Evolutionary conservation across 352 stramenopile species (phyloP).

Genomic region (Saprolegnia parasitica): DNA sequence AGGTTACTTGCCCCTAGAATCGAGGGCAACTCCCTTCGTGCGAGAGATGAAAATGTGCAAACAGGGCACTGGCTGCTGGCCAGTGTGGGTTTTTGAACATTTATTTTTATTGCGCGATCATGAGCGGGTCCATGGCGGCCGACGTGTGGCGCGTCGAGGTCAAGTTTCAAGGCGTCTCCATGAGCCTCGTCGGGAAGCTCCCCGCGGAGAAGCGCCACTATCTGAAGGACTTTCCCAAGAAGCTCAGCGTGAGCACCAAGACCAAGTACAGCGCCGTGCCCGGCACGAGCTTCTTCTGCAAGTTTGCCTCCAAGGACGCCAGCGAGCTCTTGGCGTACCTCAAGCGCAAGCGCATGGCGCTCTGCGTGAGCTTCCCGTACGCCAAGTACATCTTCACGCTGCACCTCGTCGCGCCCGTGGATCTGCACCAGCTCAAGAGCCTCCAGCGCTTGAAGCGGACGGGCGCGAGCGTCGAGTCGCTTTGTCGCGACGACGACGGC

Average conservation of each 20-base stretch:
- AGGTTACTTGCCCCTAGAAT: too few relatives aligned
- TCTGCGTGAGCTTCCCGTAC: constrained; percentile 77
- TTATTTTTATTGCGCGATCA: background rate
- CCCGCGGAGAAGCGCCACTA: constrained; percentile 76
- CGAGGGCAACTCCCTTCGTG: too few relatives aligned
- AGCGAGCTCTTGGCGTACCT: constrained; percentile 86
- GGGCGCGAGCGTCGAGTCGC: constrained; percentile 78
- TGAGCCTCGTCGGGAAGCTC: constrained; percentile 64
- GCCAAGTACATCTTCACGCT: constrained; percentile 83
- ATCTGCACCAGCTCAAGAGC: constrained; percentile 65
- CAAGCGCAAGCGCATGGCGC: constrained; percentile 77
- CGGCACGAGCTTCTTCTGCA: constrained; percentile 85
- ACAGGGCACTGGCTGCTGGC: too few relatives aligned
- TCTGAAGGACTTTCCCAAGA: constrained; percentile 69
- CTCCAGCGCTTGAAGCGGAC: constrained; percentile 60
- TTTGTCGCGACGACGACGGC: constrained; percentile 76
- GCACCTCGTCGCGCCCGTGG: constrained; percentile 66
- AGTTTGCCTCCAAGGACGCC: constrained; percentile 81
- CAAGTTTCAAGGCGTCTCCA: constrained; percentile 75
- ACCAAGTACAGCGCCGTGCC: constrained; percentile 74
- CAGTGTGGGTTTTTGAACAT: background rate
- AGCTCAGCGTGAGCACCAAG: constrained; percentile 67
- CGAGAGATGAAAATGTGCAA: too few relatives aligned
- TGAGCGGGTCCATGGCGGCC: background rate
- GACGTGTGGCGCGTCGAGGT: constrained; percentile 83